Evolutionary conservation across 2,329 filamentous ascomycete genomes (phyloP).

Genomic region (Penicillium hesseltinei): DNA sequence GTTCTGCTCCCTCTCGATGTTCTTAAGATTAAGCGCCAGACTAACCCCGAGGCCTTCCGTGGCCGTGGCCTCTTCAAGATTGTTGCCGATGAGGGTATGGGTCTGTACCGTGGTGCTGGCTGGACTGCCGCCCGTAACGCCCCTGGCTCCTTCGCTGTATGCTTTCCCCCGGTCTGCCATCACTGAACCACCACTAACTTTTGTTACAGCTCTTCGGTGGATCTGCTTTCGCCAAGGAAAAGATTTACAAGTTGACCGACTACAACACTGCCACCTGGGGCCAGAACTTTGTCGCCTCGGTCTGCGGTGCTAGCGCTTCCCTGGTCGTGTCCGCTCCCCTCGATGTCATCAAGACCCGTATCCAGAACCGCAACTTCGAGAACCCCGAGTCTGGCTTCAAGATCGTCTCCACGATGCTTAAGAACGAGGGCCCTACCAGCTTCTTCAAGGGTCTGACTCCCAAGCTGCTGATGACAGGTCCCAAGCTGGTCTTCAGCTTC

Average conservation of each 20-base stretch:
- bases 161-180: constrained; percentile 39
- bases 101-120: constrained; percentile 91
- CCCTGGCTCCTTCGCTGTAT: constrained; percentile 90
- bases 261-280: constrained; percentile 94
- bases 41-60: constrained; percentile 96
- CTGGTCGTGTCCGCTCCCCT: constrained; percentile 92
- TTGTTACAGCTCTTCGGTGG: constrained; percentile 79
- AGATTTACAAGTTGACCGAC: constrained; percentile 81
- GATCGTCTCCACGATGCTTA: constrained; percentile 89
- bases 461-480: constrained; percentile 98
- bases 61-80: constrained; percentile 89
- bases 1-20: constrained; percentile 92
- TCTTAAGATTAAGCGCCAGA: constrained; percentile 99
- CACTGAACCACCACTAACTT: constrained; percentile 2
- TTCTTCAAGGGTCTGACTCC: constrained; percentile 99
- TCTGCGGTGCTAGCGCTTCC: constrained; percentile 92
- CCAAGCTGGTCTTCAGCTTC: constrained; percentile 99
- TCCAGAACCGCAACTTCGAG: constrained; percentile 98
- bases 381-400: constrained; percentile 92
- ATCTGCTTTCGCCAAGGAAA: constrained; percentile 96
- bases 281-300: constrained; percentile 96
- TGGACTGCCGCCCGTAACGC: constrained; percentile 98
- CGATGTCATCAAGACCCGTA: constrained; percentile 97
- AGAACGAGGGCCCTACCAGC: constrained; percentile 76
- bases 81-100: constrained; percentile 89